Evolutionary conservation across 208 protist genomes (phyloP), one percentile per base, ranked within the genome.

Genomic region (Trypanosomatidae sp.): DNA sequence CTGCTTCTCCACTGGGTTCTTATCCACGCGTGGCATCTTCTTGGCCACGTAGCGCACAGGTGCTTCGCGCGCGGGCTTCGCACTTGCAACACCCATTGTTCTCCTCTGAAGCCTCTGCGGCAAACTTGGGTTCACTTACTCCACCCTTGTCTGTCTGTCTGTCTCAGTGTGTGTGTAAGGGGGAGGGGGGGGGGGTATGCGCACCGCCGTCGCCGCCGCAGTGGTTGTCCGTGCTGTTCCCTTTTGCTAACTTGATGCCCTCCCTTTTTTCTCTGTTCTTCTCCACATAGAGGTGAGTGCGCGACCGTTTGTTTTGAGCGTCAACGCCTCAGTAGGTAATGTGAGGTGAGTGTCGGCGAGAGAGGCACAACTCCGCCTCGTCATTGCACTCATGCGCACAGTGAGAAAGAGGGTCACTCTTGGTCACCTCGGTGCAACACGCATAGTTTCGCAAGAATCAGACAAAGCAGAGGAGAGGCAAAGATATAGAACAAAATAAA

Each of bases 21-120:
- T 90, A 69, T 95, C 88, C 6, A 91, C 69, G 19, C 86, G 73
- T 5, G 90, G 88, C 56, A 92, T 81, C 72, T 91, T 81, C 78
- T 92, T 95, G 19, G 90, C 90, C 46, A 95, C 90, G 73, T 93
- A 95, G 1, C 90, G 81, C 22, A 93, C 88, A 7, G 91, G 91
- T 8, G 91, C 84, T 83, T 93, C 81, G 22, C 91, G 83, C 13
- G 77, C 84, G 0, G 86, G 78, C 70, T 86, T 90, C 25, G 76
- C 79, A 33, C 77, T 72, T 13, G 77, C 46, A 4, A 71, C 44
- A 1, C 91, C 88, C 88, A 93, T 95, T 41, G 39, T 28, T 19
- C 19, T 9, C 43, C n/a, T 19, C 44, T 3, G 41, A 36, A 19
- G 12, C 15, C 17, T 30, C 43, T n/a, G 36, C 17, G 25, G 17